Conservation (phyloP, 1,139 yeast species). For the Lodderomyces theae region DNA sequence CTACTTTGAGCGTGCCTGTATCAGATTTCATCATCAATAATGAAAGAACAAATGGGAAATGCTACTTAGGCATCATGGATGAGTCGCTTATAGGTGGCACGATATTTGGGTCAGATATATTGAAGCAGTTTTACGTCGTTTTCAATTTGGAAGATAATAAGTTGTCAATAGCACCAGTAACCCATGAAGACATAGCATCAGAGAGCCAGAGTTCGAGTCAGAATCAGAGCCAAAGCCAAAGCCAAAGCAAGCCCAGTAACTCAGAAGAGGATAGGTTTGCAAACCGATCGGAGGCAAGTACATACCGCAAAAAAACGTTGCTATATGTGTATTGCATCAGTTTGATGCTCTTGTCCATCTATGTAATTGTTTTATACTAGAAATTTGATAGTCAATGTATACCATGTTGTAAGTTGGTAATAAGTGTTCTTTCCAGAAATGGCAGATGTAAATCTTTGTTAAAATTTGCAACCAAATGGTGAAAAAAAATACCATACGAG, state of each 20-base stretch:
- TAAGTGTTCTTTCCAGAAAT: no score
- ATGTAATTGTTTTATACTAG: constrained; percentile 6
- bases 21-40: constrained; percentile 16
- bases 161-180: constrained; percentile 7
- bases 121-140: constrained; percentile 26
- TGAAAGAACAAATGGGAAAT: constrained; percentile 9
- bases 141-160: constrained; percentile 22
- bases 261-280: neutral
- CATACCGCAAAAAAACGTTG: neutral
- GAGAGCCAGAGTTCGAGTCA: neutral
- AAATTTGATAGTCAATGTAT: neutral
- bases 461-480: neutral
- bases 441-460: neutral
- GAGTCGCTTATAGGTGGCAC: constrained; percentile 14
- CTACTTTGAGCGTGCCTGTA: constrained; percentile 27
- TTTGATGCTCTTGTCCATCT: constrained; percentile 7
- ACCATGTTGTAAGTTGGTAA: neutral
- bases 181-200: neutral
- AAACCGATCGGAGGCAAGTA: neutral
- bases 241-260: no score
- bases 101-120: constrained; percentile 24
- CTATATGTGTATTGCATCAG: constrained; percentile 6
- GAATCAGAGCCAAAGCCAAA: no score
- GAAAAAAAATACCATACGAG: neutral
- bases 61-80: constrained; percentile 19